Evolutionary conservation across 2,329 filamentous ascomycete genomes (phyloP).

Genomic region (Botrytis tulipae): DNA sequence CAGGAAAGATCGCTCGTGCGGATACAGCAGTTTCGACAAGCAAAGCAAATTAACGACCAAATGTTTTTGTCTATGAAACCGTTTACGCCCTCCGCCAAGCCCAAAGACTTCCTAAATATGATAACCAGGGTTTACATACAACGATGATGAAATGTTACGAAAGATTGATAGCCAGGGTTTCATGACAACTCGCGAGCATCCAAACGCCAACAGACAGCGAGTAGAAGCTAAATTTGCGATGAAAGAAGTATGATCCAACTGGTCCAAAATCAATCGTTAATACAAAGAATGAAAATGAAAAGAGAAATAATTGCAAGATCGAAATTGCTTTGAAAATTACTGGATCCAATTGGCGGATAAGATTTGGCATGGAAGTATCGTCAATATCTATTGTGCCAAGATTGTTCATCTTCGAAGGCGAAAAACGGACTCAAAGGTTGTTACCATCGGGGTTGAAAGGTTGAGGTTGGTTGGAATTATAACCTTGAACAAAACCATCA

Average conservation of each 20-base stretch:
- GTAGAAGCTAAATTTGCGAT: neutral
- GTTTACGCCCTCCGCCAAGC: conserved; percentile 7
- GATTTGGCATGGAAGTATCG: neutral
- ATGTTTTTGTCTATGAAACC: neutral
- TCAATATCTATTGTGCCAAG: neutral
- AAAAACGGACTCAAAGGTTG: neutral
- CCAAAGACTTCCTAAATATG: conserved; percentile 16
- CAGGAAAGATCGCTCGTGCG: neutral
- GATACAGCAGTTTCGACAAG: neutral
- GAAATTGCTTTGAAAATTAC: neutral
- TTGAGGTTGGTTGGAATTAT: neutral
- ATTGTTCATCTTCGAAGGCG: neutral
- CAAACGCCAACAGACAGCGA: conserved; percentile 16
- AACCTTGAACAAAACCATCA: neutral
- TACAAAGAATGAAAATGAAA: conserved; percentile 24
- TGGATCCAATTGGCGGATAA: neutral
- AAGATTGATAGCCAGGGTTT: neutral
- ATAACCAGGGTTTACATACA: neutral
- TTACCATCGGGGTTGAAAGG: neutral
- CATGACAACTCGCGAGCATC: neutral
- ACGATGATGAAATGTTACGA: neutral
- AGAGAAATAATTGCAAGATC: conserved; percentile 18
- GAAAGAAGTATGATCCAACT: conserved; percentile 22
- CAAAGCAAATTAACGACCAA: neutral
- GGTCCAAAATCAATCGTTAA: conserved; percentile 23